Percentiles rank a stretch among this genome's conserved stretches.
These are phyloP conservation scores for Gnomoniopsis smithogilvyi DNA, from an alignment of 2,329 filamentous ascomycete genomes.

Conservation along the genomic window DNA sequence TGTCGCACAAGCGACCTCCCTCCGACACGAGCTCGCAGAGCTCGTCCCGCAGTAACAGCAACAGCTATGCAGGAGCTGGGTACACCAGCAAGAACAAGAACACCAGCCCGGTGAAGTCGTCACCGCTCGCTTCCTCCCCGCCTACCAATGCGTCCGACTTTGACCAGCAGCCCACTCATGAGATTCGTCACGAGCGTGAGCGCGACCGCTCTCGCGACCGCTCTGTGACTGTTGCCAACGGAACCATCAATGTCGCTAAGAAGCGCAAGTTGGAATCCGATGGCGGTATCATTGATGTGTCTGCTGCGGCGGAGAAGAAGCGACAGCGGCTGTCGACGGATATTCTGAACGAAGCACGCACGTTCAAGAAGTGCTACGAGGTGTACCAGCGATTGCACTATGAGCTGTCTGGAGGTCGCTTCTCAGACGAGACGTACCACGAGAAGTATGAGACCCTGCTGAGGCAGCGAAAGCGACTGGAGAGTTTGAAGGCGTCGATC, in stretches of 20 bases:
- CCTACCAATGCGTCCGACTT: slow-evolving; percentile 64
- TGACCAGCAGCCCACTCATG: slow-evolving; percentile 37
- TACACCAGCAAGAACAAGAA: slow-evolving; percentile 45
- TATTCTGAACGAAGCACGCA: slow-evolving; percentile 49
- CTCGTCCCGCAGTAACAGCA: slow-evolving; percentile 34
- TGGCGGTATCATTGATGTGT: slow-evolving; percentile 22
- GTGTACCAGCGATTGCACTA: slow-evolving; percentile 55
- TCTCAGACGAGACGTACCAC: slow-evolving; percentile 48
- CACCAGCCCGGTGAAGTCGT: slow-evolving; percentile 61
- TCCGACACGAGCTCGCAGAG: slow-evolving; percentile 45
- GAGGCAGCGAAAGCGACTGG: slow-evolving; percentile 52
- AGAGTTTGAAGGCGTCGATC: slow-evolving; percentile 58
- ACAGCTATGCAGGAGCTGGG: slow-evolving; percentile 21
- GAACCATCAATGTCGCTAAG: slow-evolving; percentile 23
- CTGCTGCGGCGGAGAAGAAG: slow-evolving; percentile 31
- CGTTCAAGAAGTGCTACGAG: slow-evolving; percentile 54
- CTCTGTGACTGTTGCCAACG: slow-evolving; percentile 23
- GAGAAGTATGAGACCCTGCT: slow-evolving; percentile 48
- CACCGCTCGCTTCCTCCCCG: slow-evolving; percentile 62
- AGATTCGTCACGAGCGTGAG: slow-evolving; percentile 18
- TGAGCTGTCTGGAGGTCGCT: slow-evolving; percentile 48
- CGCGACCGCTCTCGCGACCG: slow-evolving; percentile 20
- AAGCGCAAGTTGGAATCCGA: slow-evolving; percentile 22
- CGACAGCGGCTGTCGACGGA: slow-evolving; percentile 42
- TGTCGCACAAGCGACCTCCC: slow-evolving; percentile 14